Conservation (phyloP, 2,329 filamentous ascomycete species). For the Fusarium sp. region DNA sequence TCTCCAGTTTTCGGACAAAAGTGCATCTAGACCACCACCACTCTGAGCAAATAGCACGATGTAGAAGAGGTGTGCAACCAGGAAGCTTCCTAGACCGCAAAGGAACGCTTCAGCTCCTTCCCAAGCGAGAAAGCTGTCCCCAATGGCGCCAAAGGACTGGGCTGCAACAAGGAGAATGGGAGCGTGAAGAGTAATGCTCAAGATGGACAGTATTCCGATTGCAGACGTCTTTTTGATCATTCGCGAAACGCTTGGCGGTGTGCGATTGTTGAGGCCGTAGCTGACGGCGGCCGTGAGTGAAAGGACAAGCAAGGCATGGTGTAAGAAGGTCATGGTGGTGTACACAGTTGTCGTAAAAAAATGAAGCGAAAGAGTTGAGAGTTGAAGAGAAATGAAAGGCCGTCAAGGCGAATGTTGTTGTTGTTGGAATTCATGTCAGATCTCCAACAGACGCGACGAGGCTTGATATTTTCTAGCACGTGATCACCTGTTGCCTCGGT, state of each 20-base stretch:
- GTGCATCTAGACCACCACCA: slow-evolving; percentile 9
- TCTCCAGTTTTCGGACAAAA: slow-evolving; percentile 26
- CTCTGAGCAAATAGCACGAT: slow-evolving; percentile 40
- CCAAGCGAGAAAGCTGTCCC: slow-evolving; percentile 52
- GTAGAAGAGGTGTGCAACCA: slow-evolving; percentile 49
- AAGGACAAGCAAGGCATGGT: slow-evolving; percentile 39
- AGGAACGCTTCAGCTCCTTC: slow-evolving; percentile 47
- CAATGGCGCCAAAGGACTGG: slow-evolving; percentile 45
- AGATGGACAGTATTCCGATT: slow-evolving; percentile 44
- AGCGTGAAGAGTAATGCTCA: slow-evolving; percentile 23
- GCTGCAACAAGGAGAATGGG: slow-evolving; percentile 40
- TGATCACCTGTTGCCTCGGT: neutral
- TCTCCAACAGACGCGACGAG: neutral
- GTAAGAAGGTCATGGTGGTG: neutral
- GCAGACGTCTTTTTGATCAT: slow-evolving; percentile 46
- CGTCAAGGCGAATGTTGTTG: neutral
- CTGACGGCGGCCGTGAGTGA: slow-evolving; percentile 22
- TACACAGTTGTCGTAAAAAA: neutral
- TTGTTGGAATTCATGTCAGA: neutral
- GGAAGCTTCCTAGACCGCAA: slow-evolving; percentile 47
- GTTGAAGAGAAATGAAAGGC: neutral
- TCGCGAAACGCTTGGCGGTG: slow-evolving; percentile 40
- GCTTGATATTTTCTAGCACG: neutral
- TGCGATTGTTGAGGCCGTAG: slow-evolving; percentile 30
- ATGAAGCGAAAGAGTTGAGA: neutral